phyloP scores from a whole-genome alignment of 345 rosid genomes.

The Aethionema arabicum region DNA sequence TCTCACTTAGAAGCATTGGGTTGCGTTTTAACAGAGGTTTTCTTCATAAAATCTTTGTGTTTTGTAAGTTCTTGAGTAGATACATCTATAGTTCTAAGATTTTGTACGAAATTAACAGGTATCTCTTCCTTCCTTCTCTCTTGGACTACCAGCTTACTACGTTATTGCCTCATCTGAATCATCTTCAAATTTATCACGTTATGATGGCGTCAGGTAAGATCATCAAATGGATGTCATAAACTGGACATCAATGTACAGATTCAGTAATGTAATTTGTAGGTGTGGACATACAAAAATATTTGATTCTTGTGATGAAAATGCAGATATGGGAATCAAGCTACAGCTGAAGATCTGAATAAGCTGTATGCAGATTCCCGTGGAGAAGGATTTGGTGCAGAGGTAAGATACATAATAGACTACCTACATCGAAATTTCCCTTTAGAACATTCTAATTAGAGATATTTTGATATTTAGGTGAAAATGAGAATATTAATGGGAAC shows the following conservation, averaged over 20 bases:
- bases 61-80: slow-evolving; percentile 2
- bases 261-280: background rate
- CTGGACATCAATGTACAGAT: too few relatives aligned
- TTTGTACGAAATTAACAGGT: slow-evolving; percentile 44
- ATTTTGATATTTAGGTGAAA: slow-evolving; percentile 56
- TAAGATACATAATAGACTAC: slow-evolving; percentile 9
- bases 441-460: background rate
- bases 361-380: slow-evolving; percentile 80
- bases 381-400: slow-evolving; percentile 88
- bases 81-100: slow-evolving; percentile 7
- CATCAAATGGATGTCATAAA: too few relatives aligned
- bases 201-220: slow-evolving; percentile 93
- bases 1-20: slow-evolving; percentile 86
- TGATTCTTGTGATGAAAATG: slow-evolving; percentile 19
- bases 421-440: background rate
- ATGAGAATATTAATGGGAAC: slow-evolving; percentile 98
- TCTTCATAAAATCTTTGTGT: slow-evolving; percentile 1
- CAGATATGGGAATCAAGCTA: slow-evolving; percentile 83
- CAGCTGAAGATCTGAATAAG: slow-evolving; percentile 66
- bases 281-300: background rate
- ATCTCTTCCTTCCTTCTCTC: slow-evolving; percentile 83
- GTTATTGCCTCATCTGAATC: slow-evolving; percentile 88
- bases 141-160: slow-evolving; percentile 87
- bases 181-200: slow-evolving; percentile 85
- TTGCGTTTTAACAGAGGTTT: slow-evolving; percentile 66